Percentiles rank a stretch among this genome's conserved stretches.
Conservation (phyloP, 2,329 filamentous ascomycete genomes). For the Cladosporium phlei region DNA sequence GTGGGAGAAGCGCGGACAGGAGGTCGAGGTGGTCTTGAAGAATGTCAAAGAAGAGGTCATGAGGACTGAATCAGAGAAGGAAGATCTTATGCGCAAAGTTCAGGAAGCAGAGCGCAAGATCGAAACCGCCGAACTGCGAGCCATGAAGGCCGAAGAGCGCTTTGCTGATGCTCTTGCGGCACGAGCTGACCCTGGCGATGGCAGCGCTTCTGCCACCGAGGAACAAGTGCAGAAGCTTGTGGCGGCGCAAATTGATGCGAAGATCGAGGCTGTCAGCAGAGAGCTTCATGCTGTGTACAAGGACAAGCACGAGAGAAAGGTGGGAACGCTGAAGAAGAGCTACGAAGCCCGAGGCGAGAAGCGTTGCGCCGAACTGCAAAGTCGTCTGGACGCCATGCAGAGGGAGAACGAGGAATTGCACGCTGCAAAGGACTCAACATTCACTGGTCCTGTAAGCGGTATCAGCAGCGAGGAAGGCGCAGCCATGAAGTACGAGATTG, state of each 20-base stretch:
- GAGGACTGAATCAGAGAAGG: conserved; percentile 71
- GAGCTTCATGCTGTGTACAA: conserved; percentile 94
- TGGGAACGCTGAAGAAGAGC: conserved; percentile 74
- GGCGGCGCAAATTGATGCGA: conserved; percentile 74
- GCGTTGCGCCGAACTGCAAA: conserved; percentile 73
- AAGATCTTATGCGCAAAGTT: conserved; percentile 69
- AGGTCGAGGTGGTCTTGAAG: conserved; percentile 77
- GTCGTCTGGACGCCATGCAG: conserved; percentile 61
- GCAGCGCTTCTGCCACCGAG: conserved; percentile 35
- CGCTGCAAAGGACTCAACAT: conserved; percentile 59
- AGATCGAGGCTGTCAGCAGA: conserved; percentile 67
- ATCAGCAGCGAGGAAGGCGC: conserved; percentile 24
- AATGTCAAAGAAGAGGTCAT: conserved; percentile 79
- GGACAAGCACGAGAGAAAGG: conserved; percentile 94
- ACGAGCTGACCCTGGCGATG: conserved; percentile 21
- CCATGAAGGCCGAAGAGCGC: conserved; percentile 60
- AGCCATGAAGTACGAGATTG: conserved; percentile 45
- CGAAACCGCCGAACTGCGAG: conserved; percentile 69
- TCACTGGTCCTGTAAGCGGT: conserved; percentile 48
- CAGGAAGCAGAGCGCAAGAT: conserved; percentile 72
- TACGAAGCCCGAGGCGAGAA: conserved; percentile 88
- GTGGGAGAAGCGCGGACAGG: conserved; percentile 79
- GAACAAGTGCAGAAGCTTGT: conserved; percentile 42
- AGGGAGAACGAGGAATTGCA: conserved; percentile 73
- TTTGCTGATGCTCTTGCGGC: conserved; percentile 58